Percentiles rank a stretch among this genome's conserved stretches.
These are phyloP conservation scores for Ceriops decandra DNA, from an alignment of 345 rosid species.

Conservation along the genomic window DNA sequence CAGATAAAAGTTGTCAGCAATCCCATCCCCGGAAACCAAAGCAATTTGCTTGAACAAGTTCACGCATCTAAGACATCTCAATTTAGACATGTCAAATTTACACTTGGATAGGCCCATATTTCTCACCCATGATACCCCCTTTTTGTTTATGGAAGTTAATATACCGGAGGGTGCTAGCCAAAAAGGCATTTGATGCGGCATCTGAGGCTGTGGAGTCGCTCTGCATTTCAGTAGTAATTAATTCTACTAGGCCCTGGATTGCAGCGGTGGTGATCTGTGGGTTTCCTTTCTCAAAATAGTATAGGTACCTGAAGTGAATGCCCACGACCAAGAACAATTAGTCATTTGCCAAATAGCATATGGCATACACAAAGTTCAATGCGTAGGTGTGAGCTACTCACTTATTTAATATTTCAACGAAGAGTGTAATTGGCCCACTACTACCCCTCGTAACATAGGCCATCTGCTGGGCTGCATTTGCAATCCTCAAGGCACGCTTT, in stretches of 20 bases:
- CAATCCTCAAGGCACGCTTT: constrained; percentile 91
- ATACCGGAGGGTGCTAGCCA: constrained; percentile 70
- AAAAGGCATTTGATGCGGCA: constrained; percentile 64
- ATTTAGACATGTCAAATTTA: constrained; percentile 23
- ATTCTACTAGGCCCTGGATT: constrained; percentile 67
- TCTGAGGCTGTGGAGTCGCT: constrained; percentile 62
- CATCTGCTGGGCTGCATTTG: constrained; percentile 94
- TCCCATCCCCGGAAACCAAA: neutral
- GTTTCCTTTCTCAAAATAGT: constrained; percentile 86
- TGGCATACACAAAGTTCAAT: neutral
- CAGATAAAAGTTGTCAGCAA: neutral
- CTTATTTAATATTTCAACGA: constrained; percentile 95
- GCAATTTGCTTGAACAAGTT: neutral
- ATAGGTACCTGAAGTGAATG: constrained; percentile 55
- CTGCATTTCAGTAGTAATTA: constrained; percentile 67
- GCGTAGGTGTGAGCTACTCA: constrained; percentile 23
- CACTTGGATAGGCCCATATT: constrained; percentile 62
- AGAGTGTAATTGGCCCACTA: constrained; percentile 72
- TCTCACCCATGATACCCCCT: constrained; percentile 80
- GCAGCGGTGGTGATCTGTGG: constrained; percentile 66
- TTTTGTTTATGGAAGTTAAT: constrained; percentile 89
- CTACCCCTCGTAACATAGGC: constrained; percentile 62
- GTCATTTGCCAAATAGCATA: neutral
- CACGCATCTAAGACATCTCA: neutral
- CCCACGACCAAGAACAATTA: neutral